Conservation (phyloP, 225 moss, liverwort and hornwort genomes). For the Bryum argenteum region DNA sequence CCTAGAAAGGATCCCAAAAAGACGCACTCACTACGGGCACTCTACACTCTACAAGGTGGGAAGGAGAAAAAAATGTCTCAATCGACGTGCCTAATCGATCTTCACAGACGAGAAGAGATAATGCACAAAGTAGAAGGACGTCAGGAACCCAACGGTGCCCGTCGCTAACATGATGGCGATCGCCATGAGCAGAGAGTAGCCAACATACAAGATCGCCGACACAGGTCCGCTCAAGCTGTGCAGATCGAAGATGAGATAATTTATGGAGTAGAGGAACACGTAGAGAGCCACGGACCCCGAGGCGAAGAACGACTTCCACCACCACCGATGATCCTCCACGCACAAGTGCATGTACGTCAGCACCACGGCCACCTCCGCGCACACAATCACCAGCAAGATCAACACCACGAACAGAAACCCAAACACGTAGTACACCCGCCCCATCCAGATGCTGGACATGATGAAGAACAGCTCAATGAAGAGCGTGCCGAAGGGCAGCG, state of each 20-base stretch:
- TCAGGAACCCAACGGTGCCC: constrained; percentile 80
- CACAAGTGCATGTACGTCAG: constrained; percentile 95
- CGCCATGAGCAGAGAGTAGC: constrained; percentile 87
- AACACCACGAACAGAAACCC: constrained; percentile 85
- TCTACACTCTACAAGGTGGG: no score
- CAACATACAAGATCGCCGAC: constrained; percentile 74
- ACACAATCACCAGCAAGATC: constrained; percentile 80
- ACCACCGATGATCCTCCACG: constrained; percentile 93
- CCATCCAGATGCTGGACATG: constrained; percentile 98
- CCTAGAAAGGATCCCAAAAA: constrained; percentile 6
- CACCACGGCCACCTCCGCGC: constrained; percentile 91
- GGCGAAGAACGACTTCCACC: constrained; percentile 97
- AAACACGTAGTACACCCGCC: constrained; percentile 88
- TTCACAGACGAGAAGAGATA: constrained; percentile 93
- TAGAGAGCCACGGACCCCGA: constrained; percentile 93
- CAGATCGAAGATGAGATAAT: constrained; percentile 80
- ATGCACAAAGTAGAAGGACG: constrained; percentile 92
- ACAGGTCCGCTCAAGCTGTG: constrained; percentile 66
- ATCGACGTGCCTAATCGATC: constrained; percentile 57
- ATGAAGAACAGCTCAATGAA: constrained; percentile 98
- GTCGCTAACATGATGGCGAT: constrained; percentile 83
- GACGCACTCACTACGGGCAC: no score
- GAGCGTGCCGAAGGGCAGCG: constrained; percentile 87
- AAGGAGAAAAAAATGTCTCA: background rate
- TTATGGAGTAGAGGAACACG: constrained; percentile 84